Percentiles rank a stretch among this genome's conserved stretches.
phyloP scores from a whole-genome alignment of 345 rosid species.

The Pseudoturritis turrita region DNA sequence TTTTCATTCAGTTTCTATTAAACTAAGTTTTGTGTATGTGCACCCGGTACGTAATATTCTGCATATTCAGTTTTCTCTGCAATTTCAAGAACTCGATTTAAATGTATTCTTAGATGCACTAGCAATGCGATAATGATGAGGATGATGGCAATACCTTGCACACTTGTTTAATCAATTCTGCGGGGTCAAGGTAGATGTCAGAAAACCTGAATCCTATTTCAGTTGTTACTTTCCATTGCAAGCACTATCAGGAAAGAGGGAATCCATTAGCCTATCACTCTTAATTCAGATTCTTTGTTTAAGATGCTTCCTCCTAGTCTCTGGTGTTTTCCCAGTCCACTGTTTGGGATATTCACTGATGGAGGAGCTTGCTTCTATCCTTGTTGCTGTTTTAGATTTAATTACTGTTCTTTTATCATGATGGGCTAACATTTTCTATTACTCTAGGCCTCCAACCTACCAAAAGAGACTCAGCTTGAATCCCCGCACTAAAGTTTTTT shows the following conservation, averaged over 20 bases:
- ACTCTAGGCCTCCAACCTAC: slow-evolving; percentile 52
- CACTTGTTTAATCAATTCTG: slow-evolving; percentile 98
- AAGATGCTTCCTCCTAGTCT: slow-evolving; percentile 10
- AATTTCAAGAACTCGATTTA: slow-evolving; percentile 71
- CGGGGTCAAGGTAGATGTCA: slow-evolving; percentile 88
- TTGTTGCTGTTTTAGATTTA: slow-evolving; percentile 15
- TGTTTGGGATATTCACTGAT: slow-evolving; percentile 9
- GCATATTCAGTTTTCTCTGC: slow-evolving; percentile 37
- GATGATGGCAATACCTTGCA: slow-evolving; percentile 91
- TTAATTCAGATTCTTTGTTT: slow-evolving; percentile 26
- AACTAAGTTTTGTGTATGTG: slow-evolving; percentile 30
- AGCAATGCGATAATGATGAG: slow-evolving; percentile 97
- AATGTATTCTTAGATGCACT: slow-evolving; percentile 94
- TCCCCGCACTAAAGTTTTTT: slow-evolving; percentile 60
- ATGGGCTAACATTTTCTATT: slow-evolving; percentile 53
- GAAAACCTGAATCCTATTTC: slow-evolving; percentile 54
- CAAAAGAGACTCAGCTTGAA: slow-evolving; percentile 77
- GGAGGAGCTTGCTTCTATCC: slow-evolving; percentile 3
- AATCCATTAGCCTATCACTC: slow-evolving; percentile 24
- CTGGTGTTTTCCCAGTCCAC: slow-evolving; percentile 8
- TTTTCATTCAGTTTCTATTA: not conserved
- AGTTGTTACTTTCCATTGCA: slow-evolving; percentile 39
- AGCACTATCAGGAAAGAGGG: slow-evolving; percentile 31
- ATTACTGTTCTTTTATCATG: slow-evolving; percentile 14
- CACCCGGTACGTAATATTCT: slow-evolving; percentile 40